phyloP scores from a whole-genome alignment of 2,329 filamentous ascomycete genomes.

The Clonostachys chloroleuca region DNA sequence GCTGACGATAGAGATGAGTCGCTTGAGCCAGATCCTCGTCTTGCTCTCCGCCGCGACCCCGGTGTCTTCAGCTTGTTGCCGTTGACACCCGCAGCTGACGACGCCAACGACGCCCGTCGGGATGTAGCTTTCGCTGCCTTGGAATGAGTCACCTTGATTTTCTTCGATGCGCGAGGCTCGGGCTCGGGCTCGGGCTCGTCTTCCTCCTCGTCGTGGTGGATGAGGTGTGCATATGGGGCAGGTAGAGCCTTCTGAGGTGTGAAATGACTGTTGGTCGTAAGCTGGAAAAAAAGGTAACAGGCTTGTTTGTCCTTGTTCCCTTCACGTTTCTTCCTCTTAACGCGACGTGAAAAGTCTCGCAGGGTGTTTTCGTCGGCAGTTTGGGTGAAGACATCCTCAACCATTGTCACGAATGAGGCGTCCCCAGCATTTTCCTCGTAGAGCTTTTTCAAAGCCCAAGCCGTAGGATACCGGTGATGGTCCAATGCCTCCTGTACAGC shows the following conservation, averaged over 20 bases:
- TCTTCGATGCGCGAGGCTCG: conserved; percentile 24
- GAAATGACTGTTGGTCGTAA: conserved; percentile 33
- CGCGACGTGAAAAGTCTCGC: conserved; percentile 42
- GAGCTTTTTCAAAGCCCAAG: conserved; percentile 54
- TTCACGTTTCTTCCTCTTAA: conserved; percentile 51
- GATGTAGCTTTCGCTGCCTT: neutral
- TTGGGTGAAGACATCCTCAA: conserved; percentile 54
- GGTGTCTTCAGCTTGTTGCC: conserved; percentile 21
- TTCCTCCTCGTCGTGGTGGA: conserved; percentile 17
- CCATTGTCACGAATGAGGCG: conserved; percentile 47
- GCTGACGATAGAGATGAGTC: conserved; percentile 36
- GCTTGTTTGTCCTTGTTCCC: conserved; percentile 48
- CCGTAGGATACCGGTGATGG: conserved; percentile 55
- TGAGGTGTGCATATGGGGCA: conserved; percentile 44
- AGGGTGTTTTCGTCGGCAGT: conserved; percentile 48
- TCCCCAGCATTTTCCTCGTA: conserved; percentile 54
- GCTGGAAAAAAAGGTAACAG: conserved; percentile 49
- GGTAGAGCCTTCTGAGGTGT: conserved; percentile 38
- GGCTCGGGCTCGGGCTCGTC: conserved; percentile 4
- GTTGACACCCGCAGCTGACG: conserved; percentile 1
- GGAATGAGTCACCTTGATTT: conserved; percentile 19
- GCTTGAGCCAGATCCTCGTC: conserved; percentile 31
- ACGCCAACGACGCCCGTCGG: neutral
- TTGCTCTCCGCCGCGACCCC: conserved; percentile 20
- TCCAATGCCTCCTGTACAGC: conserved; percentile 56